phyloP scores from a whole-genome alignment of 441 rosid species.

The Populus hybrid region DNA sequence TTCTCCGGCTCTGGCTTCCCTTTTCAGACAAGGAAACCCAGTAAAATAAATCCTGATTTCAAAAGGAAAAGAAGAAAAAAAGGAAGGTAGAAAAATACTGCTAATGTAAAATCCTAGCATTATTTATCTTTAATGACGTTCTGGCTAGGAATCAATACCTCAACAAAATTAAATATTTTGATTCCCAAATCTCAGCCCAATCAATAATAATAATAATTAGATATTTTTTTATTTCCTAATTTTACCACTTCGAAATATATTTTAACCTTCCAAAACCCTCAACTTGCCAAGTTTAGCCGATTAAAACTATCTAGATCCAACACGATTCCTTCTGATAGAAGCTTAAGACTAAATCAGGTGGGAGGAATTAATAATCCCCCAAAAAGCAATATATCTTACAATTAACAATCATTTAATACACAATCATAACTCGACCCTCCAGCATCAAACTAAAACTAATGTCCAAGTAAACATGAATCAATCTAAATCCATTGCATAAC shows the following conservation, averaged over 20 bases:
- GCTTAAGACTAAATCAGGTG: not conserved
- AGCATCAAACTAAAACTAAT: not conserved
- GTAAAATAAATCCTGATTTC: too few species aligned
- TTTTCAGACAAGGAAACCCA: too few species aligned
- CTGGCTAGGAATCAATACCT: too few species aligned
- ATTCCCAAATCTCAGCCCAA: too few species aligned
- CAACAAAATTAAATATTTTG: too few species aligned
- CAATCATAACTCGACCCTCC: not conserved
- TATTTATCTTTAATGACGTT: too few species aligned
- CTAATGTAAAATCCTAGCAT: too few species aligned
- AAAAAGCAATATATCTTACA: not conserved
- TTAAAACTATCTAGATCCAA: not conserved
- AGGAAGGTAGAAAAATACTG: too few species aligned
- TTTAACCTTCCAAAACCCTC: not conserved
- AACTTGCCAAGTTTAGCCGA: not conserved
- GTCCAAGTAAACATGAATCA: not conserved
- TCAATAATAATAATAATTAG: too few species aligned
- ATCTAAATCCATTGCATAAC: too few species aligned
- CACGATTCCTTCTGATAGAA: not conserved
- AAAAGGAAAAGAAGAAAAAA: too few species aligned
- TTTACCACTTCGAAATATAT: not conserved
- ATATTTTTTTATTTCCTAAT: not conserved
- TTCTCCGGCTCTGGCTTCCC: not conserved
- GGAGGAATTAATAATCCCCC: not conserved
- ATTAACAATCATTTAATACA: not conserved